phyloP scores from a whole-genome alignment of 2,329 filamentous ascomycete genomes.

The Parascedosporium putredinis region DNA sequence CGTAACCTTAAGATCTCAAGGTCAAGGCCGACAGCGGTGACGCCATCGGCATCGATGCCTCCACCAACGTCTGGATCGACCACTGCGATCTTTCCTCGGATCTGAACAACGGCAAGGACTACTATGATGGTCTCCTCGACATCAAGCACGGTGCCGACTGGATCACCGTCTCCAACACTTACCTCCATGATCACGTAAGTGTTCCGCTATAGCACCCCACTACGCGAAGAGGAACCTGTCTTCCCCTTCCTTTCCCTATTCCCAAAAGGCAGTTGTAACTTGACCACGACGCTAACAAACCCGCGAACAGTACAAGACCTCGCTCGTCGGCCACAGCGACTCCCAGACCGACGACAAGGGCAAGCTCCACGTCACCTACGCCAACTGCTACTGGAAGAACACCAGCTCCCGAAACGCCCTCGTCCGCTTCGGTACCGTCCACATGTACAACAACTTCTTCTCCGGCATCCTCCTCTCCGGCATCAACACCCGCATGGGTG shows the following conservation, averaged over 20 bases:
- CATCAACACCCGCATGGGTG: conserved; percentile 42
- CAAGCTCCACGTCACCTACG: conserved; percentile 46
- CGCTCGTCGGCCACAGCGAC: conserved; percentile 43
- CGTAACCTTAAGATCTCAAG: conserved; percentile 43
- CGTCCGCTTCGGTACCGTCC: conserved; percentile 51
- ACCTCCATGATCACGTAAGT: not conserved
- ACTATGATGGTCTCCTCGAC: conserved; percentile 32
- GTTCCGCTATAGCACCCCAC: too few species aligned
- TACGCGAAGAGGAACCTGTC: too few species aligned
- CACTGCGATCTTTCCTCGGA: conserved; percentile 29
- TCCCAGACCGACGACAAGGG: conserved; percentile 39
- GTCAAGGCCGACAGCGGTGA: conserved; percentile 40
- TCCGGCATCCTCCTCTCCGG: conserved; percentile 30
- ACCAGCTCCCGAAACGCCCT: conserved; percentile 49
- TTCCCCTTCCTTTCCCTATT: not conserved
- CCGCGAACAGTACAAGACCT: conserved; percentile 41
- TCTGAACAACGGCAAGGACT: conserved; percentile 27
- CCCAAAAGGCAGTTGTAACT: not conserved
- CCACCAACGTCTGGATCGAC: conserved; percentile 29
- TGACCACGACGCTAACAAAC: conserved; percentile 11
- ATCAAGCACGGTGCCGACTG: conserved; percentile 32
- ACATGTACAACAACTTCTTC: conserved; percentile 30
- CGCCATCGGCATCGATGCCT: conserved; percentile 33
- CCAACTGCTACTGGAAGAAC: conserved; percentile 51
- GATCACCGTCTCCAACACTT: conserved; percentile 30